Conservation (phyloP, 1,284 basidiomycete genomes). For the Boletus sp. region DNA sequence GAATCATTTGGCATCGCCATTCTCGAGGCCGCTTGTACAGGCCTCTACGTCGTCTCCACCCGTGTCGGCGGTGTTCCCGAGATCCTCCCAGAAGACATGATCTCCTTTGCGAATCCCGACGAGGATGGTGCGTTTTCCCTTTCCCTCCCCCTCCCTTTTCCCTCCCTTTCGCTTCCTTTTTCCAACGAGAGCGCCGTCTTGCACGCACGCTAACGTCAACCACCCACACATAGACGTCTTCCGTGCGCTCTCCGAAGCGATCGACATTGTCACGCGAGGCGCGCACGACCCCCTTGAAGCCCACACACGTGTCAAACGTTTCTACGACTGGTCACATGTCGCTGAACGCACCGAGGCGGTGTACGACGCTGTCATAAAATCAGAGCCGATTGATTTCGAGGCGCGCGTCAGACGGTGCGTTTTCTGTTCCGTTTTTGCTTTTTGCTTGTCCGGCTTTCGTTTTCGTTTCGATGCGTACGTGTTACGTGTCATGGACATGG, state of each 20-base stretch:
- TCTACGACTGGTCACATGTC: slow-evolving; percentile 90
- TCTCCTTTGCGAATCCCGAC: slow-evolving; percentile 89
- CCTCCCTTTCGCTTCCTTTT: not conserved
- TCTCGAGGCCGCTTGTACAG: slow-evolving; percentile 93
- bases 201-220: not conserved
- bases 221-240: slow-evolving; percentile 66
- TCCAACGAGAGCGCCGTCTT: not conserved
- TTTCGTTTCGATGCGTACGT: too few relatives aligned
- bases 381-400: slow-evolving; percentile 60
- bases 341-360: slow-evolving; percentile 80
- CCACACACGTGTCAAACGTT: slow-evolving; percentile 71
- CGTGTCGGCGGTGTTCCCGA: slow-evolving; percentile 95
- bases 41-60: slow-evolving; percentile 92
- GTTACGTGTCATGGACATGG: too few relatives aligned
- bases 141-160: too few relatives aligned
- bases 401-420: slow-evolving; percentile 68
- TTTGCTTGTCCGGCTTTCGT: too few relatives aligned
- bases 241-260: slow-evolving; percentile 77
- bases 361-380: slow-evolving; percentile 66
- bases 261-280: slow-evolving; percentile 64
- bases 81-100: slow-evolving; percentile 89
- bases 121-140: slow-evolving; percentile 54
- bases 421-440: too few relatives aligned
- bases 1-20: slow-evolving; percentile 97
- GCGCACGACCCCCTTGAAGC: slow-evolving; percentile 76